Evolutionary conservation across 2,329 filamentous ascomycete genomes (phyloP).

Genomic region (Dothideomycetes sp.): DNA sequence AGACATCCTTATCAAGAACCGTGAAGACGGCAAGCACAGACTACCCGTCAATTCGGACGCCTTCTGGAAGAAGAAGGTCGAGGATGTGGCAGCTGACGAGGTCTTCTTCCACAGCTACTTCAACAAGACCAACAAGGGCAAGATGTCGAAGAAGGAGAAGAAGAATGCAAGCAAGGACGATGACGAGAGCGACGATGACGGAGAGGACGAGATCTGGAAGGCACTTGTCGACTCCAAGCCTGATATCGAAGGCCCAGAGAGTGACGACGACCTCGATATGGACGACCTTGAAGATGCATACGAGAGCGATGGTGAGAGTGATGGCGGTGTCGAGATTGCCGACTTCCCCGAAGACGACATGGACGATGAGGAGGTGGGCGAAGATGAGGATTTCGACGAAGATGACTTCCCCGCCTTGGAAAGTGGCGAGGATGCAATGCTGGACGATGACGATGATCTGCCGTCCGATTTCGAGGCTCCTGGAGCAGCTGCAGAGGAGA

Average conservation of each 20-base stretch:
- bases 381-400: conserved; percentile 43
- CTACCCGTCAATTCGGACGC: conserved; percentile 70
- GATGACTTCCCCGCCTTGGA: conserved; percentile 40
- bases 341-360: conserved; percentile 50
- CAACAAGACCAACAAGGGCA: conserved; percentile 48
- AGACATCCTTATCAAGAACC: conserved; percentile 50
- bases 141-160: conserved; percentile 45
- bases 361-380: conserved; percentile 35
- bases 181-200: conserved; percentile 29
- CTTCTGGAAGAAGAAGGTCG: conserved; percentile 86
- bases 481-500: conserved; percentile 31
- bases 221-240: conserved; percentile 73
- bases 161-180: conserved; percentile 37
- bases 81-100: conserved; percentile 81
- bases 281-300: conserved; percentile 30
- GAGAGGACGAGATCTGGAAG: conserved; percentile 74
- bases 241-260: conserved; percentile 57
- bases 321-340: conserved; percentile 38
- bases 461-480: conserved; percentile 43
- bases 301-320: conserved; percentile 27
- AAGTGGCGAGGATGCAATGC: conserved; percentile 28
- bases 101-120: conserved; percentile 99
- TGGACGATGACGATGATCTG: conserved; percentile 40
- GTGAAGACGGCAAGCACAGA: conserved; percentile 46
- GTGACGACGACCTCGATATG: conserved; percentile 48